These are phyloP conservation scores for Penstemon newberryi DNA, from an alignment of 257 asterid genomes.

Conservation along the genomic window DNA sequence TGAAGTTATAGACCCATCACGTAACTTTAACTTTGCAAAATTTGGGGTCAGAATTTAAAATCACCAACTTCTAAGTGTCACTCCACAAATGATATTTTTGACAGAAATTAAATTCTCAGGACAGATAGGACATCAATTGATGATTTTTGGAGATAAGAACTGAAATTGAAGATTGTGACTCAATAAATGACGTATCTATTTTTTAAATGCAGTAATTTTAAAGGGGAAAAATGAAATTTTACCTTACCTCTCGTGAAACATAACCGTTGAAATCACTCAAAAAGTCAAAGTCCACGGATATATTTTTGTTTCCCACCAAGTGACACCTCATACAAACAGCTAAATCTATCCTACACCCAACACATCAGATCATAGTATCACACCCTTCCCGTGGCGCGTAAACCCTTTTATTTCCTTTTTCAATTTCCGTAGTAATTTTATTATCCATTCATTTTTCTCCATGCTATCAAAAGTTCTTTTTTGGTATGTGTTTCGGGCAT, in stretches of 20 bases:
- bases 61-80: no score
- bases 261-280: background rate
- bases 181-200: no score
- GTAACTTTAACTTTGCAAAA: no score
- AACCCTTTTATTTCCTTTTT: conserved; percentile 1
- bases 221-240: background rate
- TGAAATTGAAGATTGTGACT: no score
- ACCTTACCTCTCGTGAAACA: background rate
- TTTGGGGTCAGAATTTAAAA: no score
- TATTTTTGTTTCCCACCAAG: background rate
- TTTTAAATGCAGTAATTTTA: no score
- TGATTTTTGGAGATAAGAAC: no score
- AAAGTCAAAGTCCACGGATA: background rate
- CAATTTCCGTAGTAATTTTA: background rate
- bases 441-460: background rate
- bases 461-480: background rate
- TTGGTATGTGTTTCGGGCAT: no score
- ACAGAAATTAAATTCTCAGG: no score
- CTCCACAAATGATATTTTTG: no score
- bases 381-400: conserved; percentile 51
- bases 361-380: conserved; percentile 30
- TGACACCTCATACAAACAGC: conserved; percentile 27
- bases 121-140: no score
- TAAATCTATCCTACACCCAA: conserved; percentile 36
- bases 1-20: no score